Percentiles rank a stretch among this genome's conserved stretches.
phyloP scores from a whole-genome alignment of 257 asterid species.

The Plectranthus barbatus region DNA sequence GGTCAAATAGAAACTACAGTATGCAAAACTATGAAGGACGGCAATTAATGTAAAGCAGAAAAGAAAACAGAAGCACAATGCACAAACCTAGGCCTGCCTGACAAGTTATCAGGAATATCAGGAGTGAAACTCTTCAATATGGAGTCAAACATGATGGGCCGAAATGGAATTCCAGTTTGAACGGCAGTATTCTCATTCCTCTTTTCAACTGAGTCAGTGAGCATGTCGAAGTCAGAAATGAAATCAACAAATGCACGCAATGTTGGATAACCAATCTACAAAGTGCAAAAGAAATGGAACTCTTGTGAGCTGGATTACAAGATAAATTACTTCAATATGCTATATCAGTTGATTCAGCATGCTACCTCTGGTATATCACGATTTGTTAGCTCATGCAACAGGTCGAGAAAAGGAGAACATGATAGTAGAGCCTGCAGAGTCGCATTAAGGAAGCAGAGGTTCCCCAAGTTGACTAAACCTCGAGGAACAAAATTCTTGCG shows the following conservation, averaged over 20 bases:
- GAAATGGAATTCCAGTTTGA: slow-evolving; percentile 59
- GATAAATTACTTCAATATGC: slow-evolving; percentile 3
- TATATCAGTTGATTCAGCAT: slow-evolving; percentile 4
- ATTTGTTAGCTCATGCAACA: slow-evolving; percentile 51
- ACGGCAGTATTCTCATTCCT: slow-evolving; percentile 30
- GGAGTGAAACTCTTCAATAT: slow-evolving; percentile 66
- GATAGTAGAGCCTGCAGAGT: slow-evolving; percentile 77
- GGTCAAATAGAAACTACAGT: not conserved
- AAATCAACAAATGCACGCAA: slow-evolving; percentile 74
- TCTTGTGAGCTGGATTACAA: slow-evolving; percentile 22
- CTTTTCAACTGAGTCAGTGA: slow-evolving; percentile 36
- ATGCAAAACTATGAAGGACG: not conserved
- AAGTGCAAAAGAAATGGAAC: slow-evolving; percentile 22
- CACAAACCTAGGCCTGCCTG: slow-evolving; percentile 72
- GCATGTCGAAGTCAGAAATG: slow-evolving; percentile 55
- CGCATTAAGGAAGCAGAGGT: slow-evolving; percentile 74
- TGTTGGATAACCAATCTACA: slow-evolving; percentile 68
- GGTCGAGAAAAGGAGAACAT: slow-evolving; percentile 57
- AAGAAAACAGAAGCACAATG: slow-evolving; percentile 6
- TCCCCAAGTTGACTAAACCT: slow-evolving; percentile 76
- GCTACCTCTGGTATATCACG: slow-evolving; percentile 56
- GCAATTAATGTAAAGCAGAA: slow-evolving; percentile 1
- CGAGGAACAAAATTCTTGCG: slow-evolving; percentile 49
- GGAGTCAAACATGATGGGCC: slow-evolving; percentile 71
- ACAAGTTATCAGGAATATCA: slow-evolving; percentile 52